phyloP scores from a whole-genome alignment of 1,284 basidiomycete species.

The Sporisorium scitamineum region DNA sequence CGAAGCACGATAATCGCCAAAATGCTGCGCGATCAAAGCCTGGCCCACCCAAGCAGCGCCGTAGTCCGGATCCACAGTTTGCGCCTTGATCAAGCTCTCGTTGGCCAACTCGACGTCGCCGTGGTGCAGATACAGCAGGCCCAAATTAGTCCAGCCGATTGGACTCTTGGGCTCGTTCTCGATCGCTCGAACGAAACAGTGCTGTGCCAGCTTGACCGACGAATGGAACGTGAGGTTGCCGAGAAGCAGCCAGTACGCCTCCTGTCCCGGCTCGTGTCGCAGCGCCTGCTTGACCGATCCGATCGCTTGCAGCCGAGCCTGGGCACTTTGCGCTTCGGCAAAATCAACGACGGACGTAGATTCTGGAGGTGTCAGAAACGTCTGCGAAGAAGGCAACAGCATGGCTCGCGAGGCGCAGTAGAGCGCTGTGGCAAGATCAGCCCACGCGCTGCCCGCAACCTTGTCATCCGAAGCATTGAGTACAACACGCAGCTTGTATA shows the following conservation, averaged over 20 bases:
- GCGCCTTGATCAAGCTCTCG: slow-evolving; percentile 86
- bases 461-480: slow-evolving; percentile 56
- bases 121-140: slow-evolving; percentile 87
- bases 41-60: slow-evolving; percentile 93
- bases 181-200: slow-evolving; percentile 89
- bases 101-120: slow-evolving; percentile 86
- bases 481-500: slow-evolving; percentile 63
- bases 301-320: slow-evolving; percentile 75
- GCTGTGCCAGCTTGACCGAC: slow-evolving; percentile 82
- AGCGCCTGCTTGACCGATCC: slow-evolving; percentile 81
- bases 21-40: slow-evolving; percentile 80
- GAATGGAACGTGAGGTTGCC: slow-evolving; percentile 80
- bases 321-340: slow-evolving; percentile 64
- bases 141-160: slow-evolving; percentile 86
- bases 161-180: slow-evolving; percentile 79
- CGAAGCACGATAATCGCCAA: slow-evolving; percentile 77
- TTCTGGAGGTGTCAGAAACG: slow-evolving; percentile 70
- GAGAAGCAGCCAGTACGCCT: slow-evolving; percentile 83
- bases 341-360: slow-evolving; percentile 70
- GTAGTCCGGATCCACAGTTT: slow-evolving; percentile 91
- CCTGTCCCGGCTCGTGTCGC: slow-evolving; percentile 79
- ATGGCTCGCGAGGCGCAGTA: slow-evolving; percentile 37
- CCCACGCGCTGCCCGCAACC: slow-evolving; percentile 61
- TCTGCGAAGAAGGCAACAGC: slow-evolving; percentile 30
- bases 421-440: slow-evolving; percentile 61